These are phyloP conservation scores for Rhodotorula glutinis DNA, from an alignment of 1,284 basidiomycete genomes.

Conservation along the genomic window DNA sequence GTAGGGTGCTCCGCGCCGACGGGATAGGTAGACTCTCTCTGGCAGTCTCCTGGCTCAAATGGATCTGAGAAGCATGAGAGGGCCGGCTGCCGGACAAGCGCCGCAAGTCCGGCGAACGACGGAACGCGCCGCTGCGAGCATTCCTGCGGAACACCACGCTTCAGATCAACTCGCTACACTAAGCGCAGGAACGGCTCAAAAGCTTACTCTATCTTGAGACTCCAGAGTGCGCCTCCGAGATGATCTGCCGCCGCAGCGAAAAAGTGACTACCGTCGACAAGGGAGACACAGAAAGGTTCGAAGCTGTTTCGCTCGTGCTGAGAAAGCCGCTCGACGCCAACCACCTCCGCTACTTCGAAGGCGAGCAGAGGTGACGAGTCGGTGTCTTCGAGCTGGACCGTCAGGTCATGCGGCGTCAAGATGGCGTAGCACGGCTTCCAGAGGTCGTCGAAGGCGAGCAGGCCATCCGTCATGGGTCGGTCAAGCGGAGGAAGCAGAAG, in stretches of 20 bases:
- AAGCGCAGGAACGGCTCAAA: background rate
- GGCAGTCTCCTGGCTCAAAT: no score
- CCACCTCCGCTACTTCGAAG: background rate
- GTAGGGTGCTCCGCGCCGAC: no score
- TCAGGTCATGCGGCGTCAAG: background rate
- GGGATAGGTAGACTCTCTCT: no score
- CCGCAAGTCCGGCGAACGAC: no score
- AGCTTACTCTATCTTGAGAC: background rate
- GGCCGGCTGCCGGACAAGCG: no score
- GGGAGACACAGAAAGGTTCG: background rate
- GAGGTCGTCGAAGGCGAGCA: background rate
- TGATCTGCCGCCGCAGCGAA: background rate
- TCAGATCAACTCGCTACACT: no score
- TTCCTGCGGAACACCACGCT: background rate
- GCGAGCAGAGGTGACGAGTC: background rate
- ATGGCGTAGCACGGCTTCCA: background rate
- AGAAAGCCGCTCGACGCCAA: background rate
- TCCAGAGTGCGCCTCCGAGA: background rate
- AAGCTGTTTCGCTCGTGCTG: background rate
- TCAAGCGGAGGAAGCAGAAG: background rate
- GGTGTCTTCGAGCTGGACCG: no score
- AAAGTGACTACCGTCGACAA: background rate
- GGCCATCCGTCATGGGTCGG: no score
- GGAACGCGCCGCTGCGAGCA: background rate
- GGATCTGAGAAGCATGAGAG: no score